Base-by-base conservation (phyloP, 257 asterid genomes). In the Primulina eburnea region DNA sequence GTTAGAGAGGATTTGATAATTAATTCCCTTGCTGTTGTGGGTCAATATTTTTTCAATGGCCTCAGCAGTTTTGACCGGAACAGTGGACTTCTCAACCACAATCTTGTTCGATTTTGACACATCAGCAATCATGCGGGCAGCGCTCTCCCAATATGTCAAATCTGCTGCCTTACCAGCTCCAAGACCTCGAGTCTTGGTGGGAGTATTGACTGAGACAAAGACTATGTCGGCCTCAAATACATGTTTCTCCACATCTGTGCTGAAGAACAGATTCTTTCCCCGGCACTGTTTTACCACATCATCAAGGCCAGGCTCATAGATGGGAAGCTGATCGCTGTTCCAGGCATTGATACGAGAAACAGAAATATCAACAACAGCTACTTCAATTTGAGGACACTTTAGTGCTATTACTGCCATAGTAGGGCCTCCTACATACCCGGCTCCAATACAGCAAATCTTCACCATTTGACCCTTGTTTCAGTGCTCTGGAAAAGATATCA, bases 91-190 rank as follows among this genome's bases (percentile, higher is more conserved):
- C 85, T 90, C 97, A 71, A 90, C 97, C 53, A 90, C 97, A 8
- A 90, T 90, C 81, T 90, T 90, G 68, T 88, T 89, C 11, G 97
- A 88, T 75, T 90, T 90, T 4, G 97, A 90, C 60, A 90, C 97
- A 28, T 90, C 97, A 30, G 97, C 97, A 65, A 90, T 90, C 97
- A 90, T 90, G 56, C 97, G 94, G 59, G 97, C 97, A 24, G 97
- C 97, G 58, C 96, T 90, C 77, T 90, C 97, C 97, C 97, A 90
- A 68, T 90, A 90, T 3, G 98, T 92, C 65, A 92, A 79, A 78
- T 92, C 98, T 11, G 98, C 98, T 69, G 98, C 98, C 75, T 89
- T 92, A 67, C 98, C 98, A 47, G 98, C 98, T 63, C 98, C 98
- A 62, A 92, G 98, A 72, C 98, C 98, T 57, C 88, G 82, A 9